A percentile compares a stretch with the other conserved stretches of the same genome.
Conservation (phyloP, 225 moss, liverwort and hornwort species). For the Bryoerythrophyllum caledonicum region DNA sequence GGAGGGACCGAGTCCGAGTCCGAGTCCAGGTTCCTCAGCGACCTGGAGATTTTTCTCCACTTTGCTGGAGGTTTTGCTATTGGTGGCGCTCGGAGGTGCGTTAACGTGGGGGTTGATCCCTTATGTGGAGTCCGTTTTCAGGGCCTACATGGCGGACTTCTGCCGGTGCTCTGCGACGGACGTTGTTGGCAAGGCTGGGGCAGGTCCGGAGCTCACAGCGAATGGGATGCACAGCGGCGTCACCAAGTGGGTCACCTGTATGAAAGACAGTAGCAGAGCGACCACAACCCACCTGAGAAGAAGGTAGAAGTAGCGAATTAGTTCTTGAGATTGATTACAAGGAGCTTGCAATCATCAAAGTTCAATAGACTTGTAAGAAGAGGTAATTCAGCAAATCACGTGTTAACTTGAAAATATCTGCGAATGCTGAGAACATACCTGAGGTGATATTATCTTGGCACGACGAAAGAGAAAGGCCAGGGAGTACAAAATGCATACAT, state of each 20-base stretch:
- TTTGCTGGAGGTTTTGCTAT: slow-evolving; percentile 30
- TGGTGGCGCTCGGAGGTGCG: slow-evolving; percentile 33
- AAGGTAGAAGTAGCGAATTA: background rate
- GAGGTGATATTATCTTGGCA: slow-evolving; percentile 10
- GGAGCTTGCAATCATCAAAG: background rate
- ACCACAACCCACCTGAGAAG: slow-evolving; percentile 22
- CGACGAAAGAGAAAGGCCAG: background rate
- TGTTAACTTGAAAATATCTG: background rate
- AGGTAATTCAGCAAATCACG: slow-evolving; percentile 1
- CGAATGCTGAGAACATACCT: slow-evolving; percentile 11
- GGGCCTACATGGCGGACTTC: slow-evolving; percentile 31
- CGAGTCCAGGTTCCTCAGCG: background rate
- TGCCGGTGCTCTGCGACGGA: slow-evolving; percentile 14
- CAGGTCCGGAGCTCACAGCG: slow-evolving; percentile 12
- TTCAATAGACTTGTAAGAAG: background rate
- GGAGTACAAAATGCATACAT: background rate
- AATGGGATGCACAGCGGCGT: slow-evolving; percentile 35
- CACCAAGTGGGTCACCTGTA: slow-evolving; percentile 36
- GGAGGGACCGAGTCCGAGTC: background rate
- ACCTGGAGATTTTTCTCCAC: slow-evolving; percentile 22
- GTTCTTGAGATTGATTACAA: background rate
- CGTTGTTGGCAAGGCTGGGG: background rate
- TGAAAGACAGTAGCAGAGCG: slow-evolving; percentile 21
- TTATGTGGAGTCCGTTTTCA: slow-evolving; percentile 36
- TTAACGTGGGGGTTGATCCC: slow-evolving; percentile 37